These are phyloP conservation scores for Mimosa bimucronata DNA, from an alignment of 306 rosid species.

Conservation along the genomic window DNA sequence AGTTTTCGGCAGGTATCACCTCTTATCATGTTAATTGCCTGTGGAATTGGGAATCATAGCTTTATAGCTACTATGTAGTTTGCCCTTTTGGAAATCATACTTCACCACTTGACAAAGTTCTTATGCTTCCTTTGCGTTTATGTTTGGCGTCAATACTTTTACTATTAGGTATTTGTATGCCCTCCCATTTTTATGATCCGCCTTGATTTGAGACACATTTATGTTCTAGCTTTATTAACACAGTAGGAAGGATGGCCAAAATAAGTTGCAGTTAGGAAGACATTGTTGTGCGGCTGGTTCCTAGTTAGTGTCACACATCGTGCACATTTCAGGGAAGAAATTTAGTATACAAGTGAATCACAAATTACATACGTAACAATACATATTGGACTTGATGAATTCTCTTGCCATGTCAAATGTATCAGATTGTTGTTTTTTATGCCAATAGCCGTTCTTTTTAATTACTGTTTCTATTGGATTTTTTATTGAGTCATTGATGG, in stretches of 20 bases:
- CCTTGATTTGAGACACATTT: neutral
- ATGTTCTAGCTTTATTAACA: neutral
- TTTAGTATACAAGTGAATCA: constrained; percentile 5
- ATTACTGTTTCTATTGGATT: neutral
- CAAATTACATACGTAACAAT: constrained; percentile 7
- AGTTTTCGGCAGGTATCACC: constrained; percentile 83
- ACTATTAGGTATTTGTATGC: neutral
- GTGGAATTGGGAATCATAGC: neutral
- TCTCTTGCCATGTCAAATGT: constrained; percentile 12
- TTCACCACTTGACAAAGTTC: neutral
- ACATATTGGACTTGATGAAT: neutral
- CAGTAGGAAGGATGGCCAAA: neutral
- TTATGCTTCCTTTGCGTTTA: neutral
- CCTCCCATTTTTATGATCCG: constrained; percentile 17
- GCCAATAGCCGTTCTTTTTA: constrained; percentile 7
- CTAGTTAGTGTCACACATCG: neutral
- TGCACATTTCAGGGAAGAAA: neutral
- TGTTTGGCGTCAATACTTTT: constrained; percentile 6
- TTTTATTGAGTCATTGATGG: constrained; percentile 18
- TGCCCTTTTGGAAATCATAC: constrained; percentile 17
- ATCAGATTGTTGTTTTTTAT: constrained; percentile 11
- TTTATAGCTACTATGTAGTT: neutral
- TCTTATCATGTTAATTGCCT: neutral
- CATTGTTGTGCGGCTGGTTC: constrained; percentile 11
- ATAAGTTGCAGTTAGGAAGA: neutral